Conservation (phyloP, 2,329 filamentous ascomycete species). For the Epichloe hybrida region DNA sequence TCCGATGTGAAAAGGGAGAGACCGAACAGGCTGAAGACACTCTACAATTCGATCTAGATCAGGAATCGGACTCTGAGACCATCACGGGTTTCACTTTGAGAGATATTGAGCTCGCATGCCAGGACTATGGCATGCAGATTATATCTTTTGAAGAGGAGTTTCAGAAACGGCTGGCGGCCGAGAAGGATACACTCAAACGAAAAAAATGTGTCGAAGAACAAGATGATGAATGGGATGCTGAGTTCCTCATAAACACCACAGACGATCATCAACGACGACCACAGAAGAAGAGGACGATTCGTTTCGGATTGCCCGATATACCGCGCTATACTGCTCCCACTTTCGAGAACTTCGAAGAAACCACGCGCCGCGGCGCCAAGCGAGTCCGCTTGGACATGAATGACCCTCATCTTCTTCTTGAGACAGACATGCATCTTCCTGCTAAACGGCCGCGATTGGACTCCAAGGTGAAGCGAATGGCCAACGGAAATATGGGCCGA, state of each 20-base stretch:
- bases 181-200: conserved; percentile 17
- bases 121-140: conserved; percentile 66
- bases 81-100: conserved; percentile 64
- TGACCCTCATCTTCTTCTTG: conserved; percentile 75
- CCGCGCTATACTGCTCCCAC: conserved; percentile 51
- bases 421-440: conserved; percentile 54
- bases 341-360: conserved; percentile 68
- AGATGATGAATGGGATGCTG: conserved; percentile 50
- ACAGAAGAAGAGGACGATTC: conserved; percentile 55
- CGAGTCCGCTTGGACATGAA: conserved; percentile 74
- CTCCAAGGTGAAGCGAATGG: conserved; percentile 50
- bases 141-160: conserved; percentile 30
- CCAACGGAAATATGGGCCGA: conserved; percentile 54
- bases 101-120: conserved; percentile 74
- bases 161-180: conserved; percentile 17
- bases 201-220: conserved; percentile 23
- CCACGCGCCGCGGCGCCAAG: conserved; percentile 60
- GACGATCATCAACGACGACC: conserved; percentile 33
- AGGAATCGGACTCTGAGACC: conserved; percentile 45
- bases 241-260: conserved; percentile 39
- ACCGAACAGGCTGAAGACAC: conserved; percentile 20
- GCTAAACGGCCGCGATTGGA: conserved; percentile 45
- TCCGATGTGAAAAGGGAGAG: conserved; percentile 31
- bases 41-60: conserved; percentile 32
- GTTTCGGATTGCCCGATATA: conserved; percentile 44